Conservation (phyloP, 352 stramenopile species). For the Lagenidium sp. region DNA sequence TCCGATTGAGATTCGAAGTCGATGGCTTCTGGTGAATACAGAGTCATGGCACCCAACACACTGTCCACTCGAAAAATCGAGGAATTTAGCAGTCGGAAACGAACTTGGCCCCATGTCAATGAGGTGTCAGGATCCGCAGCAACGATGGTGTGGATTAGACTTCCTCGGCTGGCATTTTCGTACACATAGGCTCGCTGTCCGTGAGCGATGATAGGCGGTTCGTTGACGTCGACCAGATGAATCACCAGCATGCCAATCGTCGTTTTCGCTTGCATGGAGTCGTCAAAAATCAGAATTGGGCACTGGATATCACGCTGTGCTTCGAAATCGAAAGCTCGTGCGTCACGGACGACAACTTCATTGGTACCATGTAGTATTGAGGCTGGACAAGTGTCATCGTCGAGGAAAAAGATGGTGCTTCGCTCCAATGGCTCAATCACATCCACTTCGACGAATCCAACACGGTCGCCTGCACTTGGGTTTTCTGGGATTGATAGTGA, state of each 20-base stretch:
- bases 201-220: conserved; percentile 5
- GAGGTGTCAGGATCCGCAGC: conserved; percentile 10
- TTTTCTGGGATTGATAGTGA: conserved; percentile 11
- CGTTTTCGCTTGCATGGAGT: conserved; percentile 1
- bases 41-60: conserved; percentile 2
- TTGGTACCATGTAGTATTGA: conserved; percentile 9
- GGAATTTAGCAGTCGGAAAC: conserved; percentile 9
- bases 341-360: conserved; percentile 6
- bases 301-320: conserved; percentile 3
- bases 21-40: conserved; percentile 7
- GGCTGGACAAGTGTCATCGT: conserved; percentile 7
- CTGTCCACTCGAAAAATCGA: conserved; percentile 8
- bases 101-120: conserved; percentile 8
- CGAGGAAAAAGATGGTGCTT: conserved; percentile 8
- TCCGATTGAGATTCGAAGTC: conserved; percentile 22
- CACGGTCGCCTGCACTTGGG: conserved; percentile 3
- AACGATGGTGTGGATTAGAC: conserved; percentile 6
- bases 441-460: conserved; percentile 7
- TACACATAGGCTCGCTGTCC: conserved; percentile 2
- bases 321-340: conserved; percentile 16
- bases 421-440: conserved; percentile 6
- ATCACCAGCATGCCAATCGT: conserved; percentile 7
- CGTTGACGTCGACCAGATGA: conserved; percentile 13
- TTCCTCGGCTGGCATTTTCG: conserved; percentile 7
- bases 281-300: conserved; percentile 7